Conservation (phyloP, 345 rosid genomes). For the Eucalyptus melliodora region DNA sequence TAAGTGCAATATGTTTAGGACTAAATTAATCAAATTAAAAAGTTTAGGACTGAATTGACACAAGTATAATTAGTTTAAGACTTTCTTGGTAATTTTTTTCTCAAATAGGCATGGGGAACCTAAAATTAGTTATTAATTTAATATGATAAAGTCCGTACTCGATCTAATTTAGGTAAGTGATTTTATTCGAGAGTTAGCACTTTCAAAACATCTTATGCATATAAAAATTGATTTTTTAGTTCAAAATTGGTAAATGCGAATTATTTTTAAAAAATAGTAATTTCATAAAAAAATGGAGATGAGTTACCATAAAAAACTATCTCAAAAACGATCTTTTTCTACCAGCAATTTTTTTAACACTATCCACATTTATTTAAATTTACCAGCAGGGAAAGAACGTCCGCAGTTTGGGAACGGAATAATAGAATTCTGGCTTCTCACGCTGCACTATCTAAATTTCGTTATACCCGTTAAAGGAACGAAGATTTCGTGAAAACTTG, state of each 20-base stretch:
- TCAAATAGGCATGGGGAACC: background rate
- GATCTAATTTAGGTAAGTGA: background rate
- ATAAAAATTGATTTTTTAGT: background rate
- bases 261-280: background rate
- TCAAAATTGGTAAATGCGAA: background rate
- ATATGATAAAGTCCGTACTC: background rate
- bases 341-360: background rate
- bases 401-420: background rate
- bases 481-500: background rate
- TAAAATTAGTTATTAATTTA: background rate
- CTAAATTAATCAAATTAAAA: no score
- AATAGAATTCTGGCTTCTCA: background rate
- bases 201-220: background rate
- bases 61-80: background rate
- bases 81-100: background rate
- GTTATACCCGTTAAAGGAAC: background rate
- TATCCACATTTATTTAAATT: background rate
- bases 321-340: no score
- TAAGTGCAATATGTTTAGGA: no score
- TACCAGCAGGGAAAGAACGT: background rate
- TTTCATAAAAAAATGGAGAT: background rate
- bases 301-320: no score
- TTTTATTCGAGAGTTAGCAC: background rate
- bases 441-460: background rate
- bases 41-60: no score